Conservation (phyloP, 2,329 filamentous ascomycete species). For the Cladosporium sphaerospermum region DNA sequence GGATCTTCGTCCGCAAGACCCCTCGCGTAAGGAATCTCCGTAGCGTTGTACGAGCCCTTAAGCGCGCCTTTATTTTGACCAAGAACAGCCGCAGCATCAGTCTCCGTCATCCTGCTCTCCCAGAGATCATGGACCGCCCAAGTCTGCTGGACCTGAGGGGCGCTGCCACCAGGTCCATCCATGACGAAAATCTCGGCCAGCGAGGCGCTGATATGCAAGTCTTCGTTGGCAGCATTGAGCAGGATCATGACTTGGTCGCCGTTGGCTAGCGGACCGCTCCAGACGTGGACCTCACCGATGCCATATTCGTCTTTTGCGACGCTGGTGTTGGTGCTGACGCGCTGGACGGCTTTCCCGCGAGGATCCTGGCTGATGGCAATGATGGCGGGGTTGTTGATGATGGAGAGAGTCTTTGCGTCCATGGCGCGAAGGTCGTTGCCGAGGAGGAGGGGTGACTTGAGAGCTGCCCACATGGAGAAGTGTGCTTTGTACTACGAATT, state of each 20-base stretch:
- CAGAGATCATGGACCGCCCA: slow-evolving; percentile 54
- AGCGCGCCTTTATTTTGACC: slow-evolving; percentile 13
- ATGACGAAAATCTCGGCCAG: slow-evolving; percentile 50
- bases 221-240: slow-evolving; percentile 44
- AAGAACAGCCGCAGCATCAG: slow-evolving; percentile 28
- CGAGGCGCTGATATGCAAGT: slow-evolving; percentile 43
- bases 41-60: not conserved
- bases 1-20: slow-evolving; percentile 3
- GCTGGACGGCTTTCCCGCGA: slow-evolving; percentile 36
- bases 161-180: slow-evolving; percentile 35
- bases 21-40: not conserved
- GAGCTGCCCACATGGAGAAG: slow-evolving; percentile 45
- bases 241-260: slow-evolving; percentile 45
- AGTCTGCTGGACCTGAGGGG: slow-evolving; percentile 30
- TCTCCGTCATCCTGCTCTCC: slow-evolving; percentile 50
- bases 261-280: slow-evolving; percentile 43
- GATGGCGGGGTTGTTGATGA: slow-evolving; percentile 44
- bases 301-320: slow-evolving; percentile 29
- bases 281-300: slow-evolving; percentile 45
- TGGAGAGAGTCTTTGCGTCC: slow-evolving; percentile 38
- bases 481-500: slow-evolving; percentile 37
- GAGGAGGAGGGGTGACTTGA: slow-evolving; percentile 44
- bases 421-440: slow-evolving; percentile 40
- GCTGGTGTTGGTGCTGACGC: slow-evolving; percentile 41
- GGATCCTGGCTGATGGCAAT: slow-evolving; percentile 47